Base-by-base conservation (phyloP, 225 moss, liverwort and hornwort genomes). In the Bryoerythrophyllum caledonicum region DNA sequence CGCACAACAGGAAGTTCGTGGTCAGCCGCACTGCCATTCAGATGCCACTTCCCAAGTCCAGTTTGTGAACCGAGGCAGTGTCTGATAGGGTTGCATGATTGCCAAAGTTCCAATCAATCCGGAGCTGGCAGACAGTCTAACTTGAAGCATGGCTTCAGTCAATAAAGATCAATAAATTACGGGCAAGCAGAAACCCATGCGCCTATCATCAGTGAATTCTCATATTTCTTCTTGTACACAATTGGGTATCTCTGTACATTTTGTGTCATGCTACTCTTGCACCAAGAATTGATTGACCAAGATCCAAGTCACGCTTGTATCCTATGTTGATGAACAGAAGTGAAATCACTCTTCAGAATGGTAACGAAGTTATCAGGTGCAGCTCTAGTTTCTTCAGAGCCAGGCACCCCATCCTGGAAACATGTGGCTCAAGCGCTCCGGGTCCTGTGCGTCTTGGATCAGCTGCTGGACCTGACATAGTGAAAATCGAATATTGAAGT, bases 341-440 rank as follows among this genome's bases (percentile, higher is more conserved):
- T 43, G 16, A 35, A 68, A 60, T 68, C 46, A 40, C 8, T 62
- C 6, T 15, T 6, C 21, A 64, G 25, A 10, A 60, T 12, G 34
- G 63, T 63, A 27, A n/a, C 28, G 60, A 0, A 61, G 17, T 4
- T 44, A 14, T 49, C 17, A 49, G 48, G 48, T 19, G 19, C 48
- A 49, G 48, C 19, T 15, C 9, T 28, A 20, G 13, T 8, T 49
- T 35, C 7, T 17, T 89, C 65, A 99, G 62, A 99, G 87, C 99
- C 99, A 99, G 65, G 95, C 94, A 60, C 95, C 99, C 95, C 95
- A 99, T 23, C 95, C 99, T 55, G 99, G 95, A 72, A 99, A 99
- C 85, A 99, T 82, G 52, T 93, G 90, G 63, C 93, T 86, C 51
- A 99, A 86, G 76, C 95, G 90, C 82, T 99, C 99, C 38, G 93